These are phyloP conservation scores for Casuarina cunninghamiana DNA, from an alignment of 306 rosid species.

Conservation along the genomic window DNA sequence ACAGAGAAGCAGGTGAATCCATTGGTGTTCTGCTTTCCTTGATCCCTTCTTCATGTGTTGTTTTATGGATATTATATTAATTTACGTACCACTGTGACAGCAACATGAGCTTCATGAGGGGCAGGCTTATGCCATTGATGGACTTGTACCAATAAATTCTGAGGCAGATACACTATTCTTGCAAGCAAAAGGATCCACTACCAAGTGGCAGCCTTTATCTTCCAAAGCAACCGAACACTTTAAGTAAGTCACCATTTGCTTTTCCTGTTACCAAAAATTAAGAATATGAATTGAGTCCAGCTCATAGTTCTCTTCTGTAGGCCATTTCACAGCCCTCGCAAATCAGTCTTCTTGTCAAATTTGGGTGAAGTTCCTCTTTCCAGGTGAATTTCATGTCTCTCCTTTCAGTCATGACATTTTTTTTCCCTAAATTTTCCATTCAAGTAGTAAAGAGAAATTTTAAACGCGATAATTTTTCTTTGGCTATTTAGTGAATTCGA, in stretches of 20 bases:
- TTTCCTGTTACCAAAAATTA: constrained; percentile 4
- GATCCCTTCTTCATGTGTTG: background rate
- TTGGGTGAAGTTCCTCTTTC: constrained; percentile 70
- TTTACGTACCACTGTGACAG: constrained; percentile 44
- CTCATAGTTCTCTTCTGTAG: constrained; percentile 40
- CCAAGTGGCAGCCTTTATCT: constrained; percentile 75
- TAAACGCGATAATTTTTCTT: constrained; percentile 14
- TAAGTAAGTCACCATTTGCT: constrained; percentile 39
- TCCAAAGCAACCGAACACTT: constrained; percentile 46
- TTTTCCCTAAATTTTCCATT: background rate
- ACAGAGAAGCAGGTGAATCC: constrained; percentile 61
- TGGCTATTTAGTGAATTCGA: constrained; percentile 69
- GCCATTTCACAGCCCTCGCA: constrained; percentile 59
- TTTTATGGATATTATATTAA: constrained; percentile 26
- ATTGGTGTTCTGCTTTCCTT: background rate
- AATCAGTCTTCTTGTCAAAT: constrained; percentile 54
- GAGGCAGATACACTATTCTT: constrained; percentile 60
- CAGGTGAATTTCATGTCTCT: constrained; percentile 43
- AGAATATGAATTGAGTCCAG: constrained; percentile 5
- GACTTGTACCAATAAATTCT: constrained; percentile 60
- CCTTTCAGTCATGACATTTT: constrained; percentile 14
- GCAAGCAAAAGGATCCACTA: constrained; percentile 68
- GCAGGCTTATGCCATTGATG: constrained; percentile 65
- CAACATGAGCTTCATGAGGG: constrained; percentile 81
- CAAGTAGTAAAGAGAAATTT: constrained; percentile 14